Conservation (phyloP, 768 basidiomycete genomes). For the Sporobolomyces pararoseus region DNA sequence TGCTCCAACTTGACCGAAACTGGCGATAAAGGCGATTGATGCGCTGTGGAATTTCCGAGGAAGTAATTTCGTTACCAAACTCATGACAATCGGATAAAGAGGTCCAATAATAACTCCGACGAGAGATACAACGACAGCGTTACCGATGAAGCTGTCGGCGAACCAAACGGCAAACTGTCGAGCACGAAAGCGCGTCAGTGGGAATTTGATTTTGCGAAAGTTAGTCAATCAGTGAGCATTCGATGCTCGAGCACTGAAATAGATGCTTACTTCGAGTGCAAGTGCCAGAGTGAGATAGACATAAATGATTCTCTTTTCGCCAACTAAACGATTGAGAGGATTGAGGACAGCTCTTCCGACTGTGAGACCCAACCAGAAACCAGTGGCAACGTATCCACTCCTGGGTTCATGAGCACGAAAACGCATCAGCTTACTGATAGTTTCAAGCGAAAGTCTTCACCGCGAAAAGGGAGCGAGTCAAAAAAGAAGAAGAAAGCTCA, state of each 20-base stretch:
- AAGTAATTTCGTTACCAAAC: not conserved
- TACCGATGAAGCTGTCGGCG: constrained; percentile 21
- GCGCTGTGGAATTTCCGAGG: constrained; percentile 20
- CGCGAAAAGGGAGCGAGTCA: not conserved
- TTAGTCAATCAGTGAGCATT: too few species aligned
- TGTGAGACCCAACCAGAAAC: constrained; percentile 20
- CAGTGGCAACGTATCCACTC: constrained; percentile 30
- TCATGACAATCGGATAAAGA: not conserved
- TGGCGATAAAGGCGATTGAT: constrained; percentile 16
- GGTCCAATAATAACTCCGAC: constrained; percentile 21
- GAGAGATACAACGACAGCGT: constrained; percentile 25
- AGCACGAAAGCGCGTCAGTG: too few species aligned
- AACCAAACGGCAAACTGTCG: constrained; percentile 35
- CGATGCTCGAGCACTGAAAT: not conserved
- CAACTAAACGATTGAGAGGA: constrained; percentile 11
- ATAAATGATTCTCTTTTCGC: constrained; percentile 20
- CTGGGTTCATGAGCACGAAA: too few species aligned
- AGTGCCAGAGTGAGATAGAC: constrained; percentile 12
- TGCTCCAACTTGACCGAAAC: constrained; percentile 11
- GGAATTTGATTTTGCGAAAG: too few species aligned
- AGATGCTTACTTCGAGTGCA: constrained; percentile 22
- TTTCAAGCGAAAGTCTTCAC: not conserved
- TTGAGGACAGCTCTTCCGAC: constrained; percentile 17
- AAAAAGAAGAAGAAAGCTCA: not conserved
- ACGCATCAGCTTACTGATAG: too few species aligned